phyloP scores from a whole-genome alignment of 257 asterid genomes.

The Apocynum venetum region DNA sequence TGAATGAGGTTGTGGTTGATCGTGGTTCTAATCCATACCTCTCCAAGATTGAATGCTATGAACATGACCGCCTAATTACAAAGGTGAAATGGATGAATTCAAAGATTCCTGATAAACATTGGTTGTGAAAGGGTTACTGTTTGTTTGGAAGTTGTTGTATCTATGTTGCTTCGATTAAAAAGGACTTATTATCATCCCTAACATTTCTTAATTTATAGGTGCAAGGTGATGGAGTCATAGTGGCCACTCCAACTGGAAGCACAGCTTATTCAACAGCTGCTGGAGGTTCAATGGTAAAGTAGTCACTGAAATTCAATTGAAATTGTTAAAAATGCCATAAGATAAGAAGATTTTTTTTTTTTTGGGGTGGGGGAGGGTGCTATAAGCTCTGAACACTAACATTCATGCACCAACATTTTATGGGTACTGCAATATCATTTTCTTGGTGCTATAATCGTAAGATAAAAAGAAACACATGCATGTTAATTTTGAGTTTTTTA shows the following conservation, averaged over 20 bases:
- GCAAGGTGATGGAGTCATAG: slow-evolving; percentile 99
- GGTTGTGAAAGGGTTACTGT: not conserved
- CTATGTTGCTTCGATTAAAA: not conserved
- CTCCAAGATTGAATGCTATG: slow-evolving; percentile 92
- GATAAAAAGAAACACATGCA: not conserved
- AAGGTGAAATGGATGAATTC: slow-evolving; percentile 50
- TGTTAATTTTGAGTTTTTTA: not conserved
- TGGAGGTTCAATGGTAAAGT: slow-evolving; percentile 92
- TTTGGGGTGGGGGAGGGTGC: not conserved
- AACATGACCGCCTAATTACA: slow-evolving; percentile 95
- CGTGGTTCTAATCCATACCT: slow-evolving; percentile 99
- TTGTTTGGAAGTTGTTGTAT: not conserved
- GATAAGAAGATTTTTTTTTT: not conserved
- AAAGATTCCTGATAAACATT: not conserved
- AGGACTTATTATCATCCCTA: not conserved
- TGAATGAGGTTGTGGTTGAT: slow-evolving; percentile 92
- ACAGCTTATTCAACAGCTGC: slow-evolving; percentile 99
- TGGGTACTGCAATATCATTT: not conserved
- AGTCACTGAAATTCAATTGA: not conserved
- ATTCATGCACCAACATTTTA: not conserved
- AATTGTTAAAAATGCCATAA: not conserved
- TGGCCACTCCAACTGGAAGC: slow-evolving; percentile 99
- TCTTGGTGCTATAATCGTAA: not conserved
- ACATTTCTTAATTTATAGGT: slow-evolving; percentile 40
- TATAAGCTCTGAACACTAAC: not conserved